Base-by-base conservation (phyloP, 805 yeast genomes). In the Candida ovalis region DNA sequence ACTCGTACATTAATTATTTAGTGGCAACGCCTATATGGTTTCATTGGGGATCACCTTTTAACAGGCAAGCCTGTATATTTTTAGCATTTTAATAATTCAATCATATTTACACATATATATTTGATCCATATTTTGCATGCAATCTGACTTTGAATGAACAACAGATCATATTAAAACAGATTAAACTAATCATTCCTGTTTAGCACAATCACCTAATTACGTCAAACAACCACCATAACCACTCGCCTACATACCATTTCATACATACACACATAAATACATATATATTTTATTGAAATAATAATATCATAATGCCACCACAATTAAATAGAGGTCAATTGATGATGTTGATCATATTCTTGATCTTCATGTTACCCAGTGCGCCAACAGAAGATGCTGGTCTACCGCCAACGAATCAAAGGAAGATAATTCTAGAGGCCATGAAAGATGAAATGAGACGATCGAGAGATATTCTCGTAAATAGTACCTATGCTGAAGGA, bases 401-500 rank as follows among this genome's bases (percentile, higher is more conserved):
- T 3, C 63, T 57, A 25, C 58, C 64, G 3, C 55, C 63, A 9
- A 50, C 56, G 10, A 48, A 47, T 9, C 58, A 57, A 23, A 56
- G 61, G 15, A 44, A 55, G 12, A n/a, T 53, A 18, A 61, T 67
- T 13, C 43, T 77, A 15, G 53, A 63, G n/a, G 58, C 63, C 10
- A 66, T 76, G 43, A 71, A 68, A 42, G 57, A 66, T 28, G 73
- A 57, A 50, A 51, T 62, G 59, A 42, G 53, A 55, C 51, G 55
- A 55, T 54, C 73, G 61, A 45, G 67, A 22, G 52, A 62, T 21
- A 28, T 63, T 1, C 63, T 84, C 30, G 55, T 52, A 13, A 67
- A 72, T 35, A 62, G 77, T 39, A 71, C 76, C 1, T 83, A 75
- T 61, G 46, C 60, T 18, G 50, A 66, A 3, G 88, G 87, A 5